These are phyloP conservation scores for Pluteus cervinus DNA, from an alignment of 768 basidiomycete genomes.

Conservation along the genomic window DNA sequence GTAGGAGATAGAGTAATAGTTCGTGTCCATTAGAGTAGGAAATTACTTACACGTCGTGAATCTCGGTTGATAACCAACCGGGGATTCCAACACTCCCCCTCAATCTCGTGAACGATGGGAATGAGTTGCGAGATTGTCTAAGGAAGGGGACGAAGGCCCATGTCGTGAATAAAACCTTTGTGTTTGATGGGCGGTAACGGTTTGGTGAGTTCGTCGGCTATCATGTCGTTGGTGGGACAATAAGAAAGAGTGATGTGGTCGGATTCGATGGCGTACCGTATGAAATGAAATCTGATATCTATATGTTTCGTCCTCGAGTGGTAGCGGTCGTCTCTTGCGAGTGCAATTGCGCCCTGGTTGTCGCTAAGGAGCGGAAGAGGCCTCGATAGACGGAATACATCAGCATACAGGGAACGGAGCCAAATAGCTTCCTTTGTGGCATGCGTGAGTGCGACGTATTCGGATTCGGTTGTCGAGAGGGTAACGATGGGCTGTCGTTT, in stretches of 20 bases:
- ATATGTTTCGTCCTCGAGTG: conserved; percentile 24
- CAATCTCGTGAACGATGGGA: no score
- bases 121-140: no score
- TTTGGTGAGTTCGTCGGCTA: conserved; percentile 24
- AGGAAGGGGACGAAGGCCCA: no score
- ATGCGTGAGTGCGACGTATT: conserved; percentile 13
- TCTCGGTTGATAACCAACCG: no score
- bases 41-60: no score
- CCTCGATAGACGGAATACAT: neutral
- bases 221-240: conserved; percentile 18
- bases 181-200: conserved; percentile 15
- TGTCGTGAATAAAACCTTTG: conserved; percentile 16
- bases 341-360: conserved; percentile 16
- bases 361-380: conserved; percentile 10
- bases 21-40: no score
- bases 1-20: no score
- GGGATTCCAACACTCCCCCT: conserved; percentile 18
- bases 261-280: conserved; percentile 15
- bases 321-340: conserved; percentile 16
- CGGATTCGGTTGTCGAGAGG: neutral
- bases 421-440: conserved; percentile 17
- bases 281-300: conserved; percentile 23
- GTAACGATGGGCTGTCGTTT: conserved; percentile 3
- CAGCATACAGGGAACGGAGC: conserved; percentile 11
- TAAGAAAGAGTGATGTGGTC: conserved; percentile 6